Conservation (phyloP, 345 rosid genomes). For the Alliaria petiolata region DNA sequence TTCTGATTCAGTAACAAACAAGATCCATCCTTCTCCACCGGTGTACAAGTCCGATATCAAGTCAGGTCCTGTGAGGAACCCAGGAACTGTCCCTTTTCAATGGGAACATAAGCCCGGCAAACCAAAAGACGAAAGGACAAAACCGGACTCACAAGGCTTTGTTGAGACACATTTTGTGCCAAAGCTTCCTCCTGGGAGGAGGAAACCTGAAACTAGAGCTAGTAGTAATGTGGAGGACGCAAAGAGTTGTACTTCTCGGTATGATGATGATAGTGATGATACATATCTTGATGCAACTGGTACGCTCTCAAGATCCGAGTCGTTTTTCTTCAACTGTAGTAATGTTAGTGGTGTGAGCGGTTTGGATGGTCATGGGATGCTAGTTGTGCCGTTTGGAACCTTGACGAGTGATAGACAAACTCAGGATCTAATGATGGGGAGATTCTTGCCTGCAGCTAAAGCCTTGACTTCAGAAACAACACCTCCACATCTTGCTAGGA, state of each 20-base stretch:
- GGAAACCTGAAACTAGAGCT: conserved; percentile 15
- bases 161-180: conserved; percentile 47
- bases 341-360: conserved; percentile 42
- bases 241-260: conserved; percentile 21
- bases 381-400: conserved; percentile 39
- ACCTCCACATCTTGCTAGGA: conserved; percentile 45
- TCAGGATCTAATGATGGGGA: conserved; percentile 80
- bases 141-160: conserved; percentile 19
- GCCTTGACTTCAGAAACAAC: conserved; percentile 81
- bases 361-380: conserved; percentile 43
- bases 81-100: conserved; percentile 85
- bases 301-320: conserved; percentile 52
- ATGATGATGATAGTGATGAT: conserved; percentile 34
- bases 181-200: conserved; percentile 86
- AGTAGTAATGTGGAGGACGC: not conserved
- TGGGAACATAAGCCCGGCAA: conserved; percentile 90
- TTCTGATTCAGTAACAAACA: conserved; percentile 25
- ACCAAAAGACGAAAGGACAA: conserved; percentile 58
- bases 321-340: conserved; percentile 59
- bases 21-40: conserved; percentile 49
- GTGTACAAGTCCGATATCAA: conserved; percentile 69
- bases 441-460: conserved; percentile 92
- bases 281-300: conserved; percentile 54
- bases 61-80: conserved; percentile 80
- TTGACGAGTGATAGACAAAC: conserved; percentile 52